Evolutionary conservation across 176 grass and related monocot species (phyloP).

Genomic region (Elaeis guineensis): DNA sequence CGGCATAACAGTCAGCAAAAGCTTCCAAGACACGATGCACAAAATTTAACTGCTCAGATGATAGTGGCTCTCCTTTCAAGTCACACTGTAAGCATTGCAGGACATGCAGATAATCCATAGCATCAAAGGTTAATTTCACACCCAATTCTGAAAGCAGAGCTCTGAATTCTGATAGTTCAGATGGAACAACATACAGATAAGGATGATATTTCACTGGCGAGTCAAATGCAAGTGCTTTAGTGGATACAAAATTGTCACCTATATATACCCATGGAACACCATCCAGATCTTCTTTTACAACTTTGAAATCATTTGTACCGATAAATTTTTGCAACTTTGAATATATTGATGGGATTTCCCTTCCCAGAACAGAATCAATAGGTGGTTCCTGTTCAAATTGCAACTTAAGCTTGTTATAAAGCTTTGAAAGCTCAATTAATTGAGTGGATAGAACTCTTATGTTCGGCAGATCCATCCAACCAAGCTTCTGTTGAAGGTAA

Average conservation of each 20-base stretch:
- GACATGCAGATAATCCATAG: conserved; percentile 75
- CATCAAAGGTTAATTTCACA: conserved; percentile 83
- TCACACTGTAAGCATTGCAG: conserved; percentile 51
- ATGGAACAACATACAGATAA: conserved; percentile 92
- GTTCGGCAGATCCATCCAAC: conserved; percentile 61
- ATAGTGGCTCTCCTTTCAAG: conserved; percentile 67
- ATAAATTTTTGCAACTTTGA: conserved; percentile 62
- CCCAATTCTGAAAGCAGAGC: conserved; percentile 63
- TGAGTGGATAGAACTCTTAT: conserved; percentile 57
- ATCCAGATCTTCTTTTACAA: conserved; percentile 65
- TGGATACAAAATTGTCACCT: conserved; percentile 68
- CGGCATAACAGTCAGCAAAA: conserved; percentile 69
- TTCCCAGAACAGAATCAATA: conserved; percentile 51
- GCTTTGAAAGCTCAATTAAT: conserved; percentile 82
- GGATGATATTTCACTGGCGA: conserved; percentile 95
- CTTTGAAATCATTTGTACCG: conserved; percentile 27
- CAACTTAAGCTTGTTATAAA: conserved; percentile 59
- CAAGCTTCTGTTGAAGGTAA: conserved; percentile 79
- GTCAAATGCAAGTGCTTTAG: conserved; percentile 85
- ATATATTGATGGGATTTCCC: conserved; percentile 61
- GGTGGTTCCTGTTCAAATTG: conserved; percentile 38
- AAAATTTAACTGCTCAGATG: conserved; percentile 70
- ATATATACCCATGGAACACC: conserved; percentile 76
- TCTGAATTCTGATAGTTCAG: conserved; percentile 81
- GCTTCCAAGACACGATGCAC: conserved; percentile 87